Base-by-base conservation (phyloP, 257 asterid genomes). In the Jacaranda copaia region DNA sequence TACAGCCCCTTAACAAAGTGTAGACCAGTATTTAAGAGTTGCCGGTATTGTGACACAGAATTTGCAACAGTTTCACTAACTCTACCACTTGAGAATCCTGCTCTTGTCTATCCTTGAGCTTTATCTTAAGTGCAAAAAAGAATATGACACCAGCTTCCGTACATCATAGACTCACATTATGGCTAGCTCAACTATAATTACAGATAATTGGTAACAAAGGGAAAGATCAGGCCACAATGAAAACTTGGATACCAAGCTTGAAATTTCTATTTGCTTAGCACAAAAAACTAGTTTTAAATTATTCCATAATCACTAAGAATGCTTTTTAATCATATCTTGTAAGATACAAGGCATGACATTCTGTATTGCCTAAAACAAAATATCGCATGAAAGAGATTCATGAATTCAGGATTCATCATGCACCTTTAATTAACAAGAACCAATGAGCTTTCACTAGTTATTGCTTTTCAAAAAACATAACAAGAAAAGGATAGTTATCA, bases 381-480 rank as follows among this genome's bases (percentile, higher is more conserved):
- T 38, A 36, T 39, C 40, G 61, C 53, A 79, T 4, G 56, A 64
- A 63, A 72, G 16, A 45, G 36, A 55, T 55, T 40, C 12, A 10
- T 9, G 56, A 49, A 9, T 32, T 36, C 6, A 62, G 42, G 25
- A 38, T 39, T 56, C 56, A 40, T 5, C 14, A 61, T 25, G 53
- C 32, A 61, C 68, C 80, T 71, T 66, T 58, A 78, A 67, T 8
- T 57, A 49, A 18, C 42, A 72, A 15, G 16, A 55, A 73, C 10
- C 52, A 52, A 16, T 56, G 20, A 39, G 66, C 1, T 72, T 63
- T 56, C 59, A 35, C 48, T 59, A 64, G 78, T 46, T 35, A 68
- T 5, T 75, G 58, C 13, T 68, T 75, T 58, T 35, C 73, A 55
- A 68, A 43, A 58, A 65, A 35, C 67, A 67, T 3, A 18, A 57